Evolutionary conservation across 345 rosid species (phyloP).

Genomic region (Brassica nigra): DNA sequence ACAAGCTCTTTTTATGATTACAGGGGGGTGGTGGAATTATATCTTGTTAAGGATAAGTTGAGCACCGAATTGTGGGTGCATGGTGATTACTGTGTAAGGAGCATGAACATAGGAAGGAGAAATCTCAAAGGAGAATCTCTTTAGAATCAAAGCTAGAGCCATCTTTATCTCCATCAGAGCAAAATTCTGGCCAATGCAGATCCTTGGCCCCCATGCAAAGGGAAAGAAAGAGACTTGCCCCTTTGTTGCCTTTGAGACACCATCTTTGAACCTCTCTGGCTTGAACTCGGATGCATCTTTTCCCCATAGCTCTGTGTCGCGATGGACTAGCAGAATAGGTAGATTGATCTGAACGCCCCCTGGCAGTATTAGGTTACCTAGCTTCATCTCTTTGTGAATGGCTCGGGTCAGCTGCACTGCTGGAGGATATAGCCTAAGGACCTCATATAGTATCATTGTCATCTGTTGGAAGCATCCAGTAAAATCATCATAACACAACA

Average conservation of each 20-base stretch:
- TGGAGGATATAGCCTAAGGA: not conserved
- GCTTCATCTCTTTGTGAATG: conserved; percentile 38
- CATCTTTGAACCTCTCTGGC: conserved; percentile 52
- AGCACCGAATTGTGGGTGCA: not conserved
- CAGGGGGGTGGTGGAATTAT: not conserved
- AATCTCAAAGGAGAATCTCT: not conserved
- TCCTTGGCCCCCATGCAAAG: not conserved
- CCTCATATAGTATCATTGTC: not conserved
- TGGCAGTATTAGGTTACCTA: conserved; percentile 46
- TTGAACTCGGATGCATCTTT: conserved; percentile 58
- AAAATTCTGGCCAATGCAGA: not conserved
- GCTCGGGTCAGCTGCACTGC: not conserved
- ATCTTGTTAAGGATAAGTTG: not conserved
- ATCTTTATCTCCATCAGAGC: not conserved
- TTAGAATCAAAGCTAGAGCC: not conserved
- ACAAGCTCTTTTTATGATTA: too few relatives aligned
- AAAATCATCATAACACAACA: not conserved
- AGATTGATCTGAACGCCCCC: conserved; percentile 34
- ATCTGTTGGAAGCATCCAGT: not conserved
- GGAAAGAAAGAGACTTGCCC: not conserved
- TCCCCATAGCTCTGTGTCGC: conserved; percentile 49
- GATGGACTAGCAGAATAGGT: conserved; percentile 43
- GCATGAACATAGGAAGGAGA: not conserved
- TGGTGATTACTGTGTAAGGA: not conserved
- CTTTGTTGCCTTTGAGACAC: conserved; percentile 28